phyloP scores from a whole-genome alignment of 352 stramenopile genomes.

The Phytophthora pistaciae region DNA sequence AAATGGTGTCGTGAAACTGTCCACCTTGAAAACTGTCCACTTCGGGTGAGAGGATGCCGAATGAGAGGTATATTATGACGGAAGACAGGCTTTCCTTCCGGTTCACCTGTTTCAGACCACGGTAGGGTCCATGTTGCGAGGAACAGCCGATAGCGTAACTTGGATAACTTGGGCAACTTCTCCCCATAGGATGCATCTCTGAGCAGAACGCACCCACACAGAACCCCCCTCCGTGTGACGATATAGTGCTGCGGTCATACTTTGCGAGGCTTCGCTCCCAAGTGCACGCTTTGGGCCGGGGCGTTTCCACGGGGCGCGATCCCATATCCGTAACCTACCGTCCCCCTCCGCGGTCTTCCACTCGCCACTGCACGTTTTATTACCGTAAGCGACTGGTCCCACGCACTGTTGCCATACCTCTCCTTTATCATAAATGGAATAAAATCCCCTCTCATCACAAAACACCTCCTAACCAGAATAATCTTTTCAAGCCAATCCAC shows the following conservation, averaged over 20 bases:
- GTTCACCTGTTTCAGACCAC: not conserved
- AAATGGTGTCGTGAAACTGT: slow-evolving; percentile 3
- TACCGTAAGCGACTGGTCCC: not conserved
- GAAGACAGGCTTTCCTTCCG: not conserved
- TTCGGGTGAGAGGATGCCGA: not conserved
- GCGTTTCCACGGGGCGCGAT: not conserved
- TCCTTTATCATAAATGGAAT: not conserved
- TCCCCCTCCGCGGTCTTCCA: not conserved
- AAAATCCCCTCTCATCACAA: not conserved
- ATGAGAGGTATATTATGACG: not conserved
- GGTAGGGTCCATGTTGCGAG: not conserved
- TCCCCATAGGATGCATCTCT: no score
- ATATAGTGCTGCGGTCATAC: not conserved
- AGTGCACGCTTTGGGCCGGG: not conserved
- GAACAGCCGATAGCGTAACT: no score
- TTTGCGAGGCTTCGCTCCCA: not conserved
- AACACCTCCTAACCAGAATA: not conserved
- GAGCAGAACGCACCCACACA: not conserved
- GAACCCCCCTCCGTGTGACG: not conserved
- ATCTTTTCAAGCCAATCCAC: not conserved
- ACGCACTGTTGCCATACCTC: not conserved
- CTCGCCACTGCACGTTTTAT: not conserved
- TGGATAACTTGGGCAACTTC: no score
- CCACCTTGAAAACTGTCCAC: slow-evolving; percentile 1
- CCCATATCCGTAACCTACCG: not conserved